phyloP scores from a whole-genome alignment of 768 basidiomycete genomes.

The Inosperma sp. region DNA sequence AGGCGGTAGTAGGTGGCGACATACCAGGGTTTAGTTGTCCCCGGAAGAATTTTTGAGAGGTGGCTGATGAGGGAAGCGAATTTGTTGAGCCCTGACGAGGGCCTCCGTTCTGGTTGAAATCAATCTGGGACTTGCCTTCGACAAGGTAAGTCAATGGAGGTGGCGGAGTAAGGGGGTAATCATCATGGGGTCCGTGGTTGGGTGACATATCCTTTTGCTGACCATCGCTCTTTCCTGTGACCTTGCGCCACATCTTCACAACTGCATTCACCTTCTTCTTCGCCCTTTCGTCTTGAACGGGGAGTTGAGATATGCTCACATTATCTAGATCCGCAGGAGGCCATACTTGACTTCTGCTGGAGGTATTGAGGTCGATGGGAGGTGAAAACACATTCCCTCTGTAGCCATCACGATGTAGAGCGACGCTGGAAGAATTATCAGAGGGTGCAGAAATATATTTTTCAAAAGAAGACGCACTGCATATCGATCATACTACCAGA shows the following conservation, averaged over 20 bases:
- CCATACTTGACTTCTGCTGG: slow-evolving; percentile 54
- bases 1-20: slow-evolving; percentile 72
- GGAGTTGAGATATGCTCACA: slow-evolving; percentile 14
- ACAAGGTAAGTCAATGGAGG: slow-evolving; percentile 90
- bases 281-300: slow-evolving; percentile 38
- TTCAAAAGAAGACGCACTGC: slow-evolving; percentile 58
- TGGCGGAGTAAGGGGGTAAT: slow-evolving; percentile 79
- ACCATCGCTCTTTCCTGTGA: slow-evolving; percentile 52
- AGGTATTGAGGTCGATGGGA: slow-evolving; percentile 36
- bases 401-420: slow-evolving; percentile 63
- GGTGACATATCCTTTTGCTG: slow-evolving; percentile 33
- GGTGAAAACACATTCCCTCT: slow-evolving; percentile 27
- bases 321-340: slow-evolving; percentile 35
- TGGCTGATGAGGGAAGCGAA: slow-evolving; percentile 58
- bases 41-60: slow-evolving; percentile 46
- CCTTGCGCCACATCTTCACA: slow-evolving; percentile 76
- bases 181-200: slow-evolving; percentile 55
- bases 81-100: slow-evolving; percentile 63
- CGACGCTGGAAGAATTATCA: slow-evolving; percentile 49
- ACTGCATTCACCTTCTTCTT: slow-evolving; percentile 78
- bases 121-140: slow-evolving; percentile 47
- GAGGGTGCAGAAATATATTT: slow-evolving; percentile 5
- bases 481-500: slow-evolving; percentile 90
- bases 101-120: slow-evolving; percentile 33
- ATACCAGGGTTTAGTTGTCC: slow-evolving; percentile 54